Base-by-base conservation (phyloP, 2,329 filamentous ascomycete species). In the Aspergillus sp. region DNA sequence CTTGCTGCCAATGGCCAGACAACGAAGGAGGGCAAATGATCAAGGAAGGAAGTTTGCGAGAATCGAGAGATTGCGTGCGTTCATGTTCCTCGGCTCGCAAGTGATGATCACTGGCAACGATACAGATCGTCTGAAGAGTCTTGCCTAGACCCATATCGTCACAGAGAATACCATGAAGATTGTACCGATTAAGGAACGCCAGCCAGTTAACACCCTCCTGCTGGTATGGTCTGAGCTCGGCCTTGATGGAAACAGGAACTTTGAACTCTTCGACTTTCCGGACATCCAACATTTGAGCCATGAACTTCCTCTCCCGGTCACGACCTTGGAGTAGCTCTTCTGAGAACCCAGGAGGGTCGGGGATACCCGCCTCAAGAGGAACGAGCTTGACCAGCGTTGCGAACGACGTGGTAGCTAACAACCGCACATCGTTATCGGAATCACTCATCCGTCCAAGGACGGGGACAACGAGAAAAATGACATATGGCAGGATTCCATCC, bases 61-160 rank as follows among this genome's bases (percentile, higher is more conserved):
- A 80, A 61, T 98, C 93, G 0, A 81, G 76, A 29, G 87, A 82
- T 41, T 84, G 79, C 0, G 90, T 94, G 68, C 85, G 88, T 29
- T 82, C 82, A 64, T 85, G 97, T 62, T 97, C 89, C 61, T 96
- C 88, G 0, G 88, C 88, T 50, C 93, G 83, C 62, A 94, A 77
- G 65, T 98, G 91, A 63, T 98, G 93, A 64, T 98, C 93, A 69
- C 90, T 97, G 7, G 93, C 91, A 39, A 98, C 90, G 60, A 98
- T 98, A 67, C 93, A 98, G 26, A 98, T 80, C 0, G 94, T 98
- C 66, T 98, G 93, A 7, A 98, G 73, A 1, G 93, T 98, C 73
- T 98, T 98, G 43, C 93, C 93, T 29, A 98, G 85, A 61, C 93
- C 93, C 93, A 98, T 98, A 66, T 98, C 93, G 61, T 98, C 93